phyloP scores from a whole-genome alignment of 768 basidiomycete species.

The Amyloporia xantha region DNA sequence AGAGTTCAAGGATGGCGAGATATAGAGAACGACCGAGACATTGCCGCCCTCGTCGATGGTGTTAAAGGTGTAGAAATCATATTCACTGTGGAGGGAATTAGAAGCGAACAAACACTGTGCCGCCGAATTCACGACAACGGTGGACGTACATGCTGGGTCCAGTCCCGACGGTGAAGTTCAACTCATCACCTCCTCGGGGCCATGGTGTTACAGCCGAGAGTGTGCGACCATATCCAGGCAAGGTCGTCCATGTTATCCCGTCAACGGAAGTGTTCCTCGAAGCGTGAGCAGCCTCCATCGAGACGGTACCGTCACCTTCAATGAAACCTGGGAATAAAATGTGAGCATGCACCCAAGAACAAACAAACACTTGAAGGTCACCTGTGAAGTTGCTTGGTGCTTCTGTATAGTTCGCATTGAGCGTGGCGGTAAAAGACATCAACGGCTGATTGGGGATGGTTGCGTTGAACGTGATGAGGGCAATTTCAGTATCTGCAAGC shows the following conservation, averaged over 20 bases:
- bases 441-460: constrained; percentile 34
- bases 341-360: no score
- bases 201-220: constrained; percentile 56
- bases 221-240: constrained; percentile 56
- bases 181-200: constrained; percentile 43
- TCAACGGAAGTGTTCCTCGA: constrained; percentile 39
- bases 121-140: no score
- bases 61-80: constrained; percentile 61
- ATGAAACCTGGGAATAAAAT: constrained; percentile 41
- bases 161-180: constrained; percentile 52
- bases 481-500: constrained; percentile 26
- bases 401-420: constrained; percentile 27
- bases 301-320: constrained; percentile 55
- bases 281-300: constrained; percentile 61
- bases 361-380: no score
- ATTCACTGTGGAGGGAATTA: constrained; percentile 37
- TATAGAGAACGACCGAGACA: constrained; percentile 38
- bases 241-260: constrained; percentile 50
- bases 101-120: no score
- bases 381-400: constrained; percentile 44
- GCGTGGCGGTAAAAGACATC: constrained; percentile 20
- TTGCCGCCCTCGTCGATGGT: constrained; percentile 35
- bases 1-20: constrained; percentile 50
- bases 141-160: constrained; percentile 57
- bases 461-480: constrained; percentile 41